Conservation (phyloP, 768 basidiomycete genomes). For the Sarcomyxa edulis region DNA sequence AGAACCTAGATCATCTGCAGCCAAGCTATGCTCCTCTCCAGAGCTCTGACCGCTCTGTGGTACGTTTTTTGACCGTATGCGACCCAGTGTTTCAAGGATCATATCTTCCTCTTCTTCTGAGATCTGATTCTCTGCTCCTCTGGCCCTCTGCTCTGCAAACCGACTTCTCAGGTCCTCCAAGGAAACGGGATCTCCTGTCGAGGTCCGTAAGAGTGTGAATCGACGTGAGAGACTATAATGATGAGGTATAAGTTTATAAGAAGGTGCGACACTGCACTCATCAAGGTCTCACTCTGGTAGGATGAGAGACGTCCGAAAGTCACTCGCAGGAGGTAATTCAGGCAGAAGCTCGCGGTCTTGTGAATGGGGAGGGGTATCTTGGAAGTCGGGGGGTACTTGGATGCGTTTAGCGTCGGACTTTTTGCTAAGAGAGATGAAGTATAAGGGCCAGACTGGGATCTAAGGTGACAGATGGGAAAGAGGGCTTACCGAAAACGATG, state of each 20-base stretch:
- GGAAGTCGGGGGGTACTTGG: conserved; percentile 23
- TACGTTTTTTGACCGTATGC: conserved; percentile 30
- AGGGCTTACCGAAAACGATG: conserved; percentile 75
- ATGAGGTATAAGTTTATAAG: conserved; percentile 6
- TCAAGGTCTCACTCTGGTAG: conserved; percentile 66
- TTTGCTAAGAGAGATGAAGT: conserved; percentile 46
- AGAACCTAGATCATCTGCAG: neutral
- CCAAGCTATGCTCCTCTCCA: neutral
- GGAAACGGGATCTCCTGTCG: conserved; percentile 60
- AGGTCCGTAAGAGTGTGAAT: conserved; percentile 72
- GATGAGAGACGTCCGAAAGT: conserved; percentile 85
- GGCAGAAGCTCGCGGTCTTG: conserved; percentile 38
- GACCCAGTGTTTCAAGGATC: conserved; percentile 68
- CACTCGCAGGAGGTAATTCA: conserved; percentile 60
- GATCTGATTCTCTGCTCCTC: conserved; percentile 62
- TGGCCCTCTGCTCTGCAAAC: conserved; percentile 72
- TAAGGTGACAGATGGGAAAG: conserved; percentile 16
- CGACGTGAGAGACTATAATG: conserved; percentile 79
- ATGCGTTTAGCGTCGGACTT: conserved; percentile 65
- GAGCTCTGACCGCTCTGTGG: neutral
- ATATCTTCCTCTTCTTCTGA: conserved; percentile 83
- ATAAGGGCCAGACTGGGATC: conserved; percentile 19
- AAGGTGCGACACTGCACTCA: conserved; percentile 8
- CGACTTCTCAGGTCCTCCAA: conserved; percentile 60
- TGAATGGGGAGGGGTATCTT: conserved; percentile 18